Evolutionary conservation across 164 flowering plant species (phyloP).

Genomic region (Magnolia officinalis): DNA sequence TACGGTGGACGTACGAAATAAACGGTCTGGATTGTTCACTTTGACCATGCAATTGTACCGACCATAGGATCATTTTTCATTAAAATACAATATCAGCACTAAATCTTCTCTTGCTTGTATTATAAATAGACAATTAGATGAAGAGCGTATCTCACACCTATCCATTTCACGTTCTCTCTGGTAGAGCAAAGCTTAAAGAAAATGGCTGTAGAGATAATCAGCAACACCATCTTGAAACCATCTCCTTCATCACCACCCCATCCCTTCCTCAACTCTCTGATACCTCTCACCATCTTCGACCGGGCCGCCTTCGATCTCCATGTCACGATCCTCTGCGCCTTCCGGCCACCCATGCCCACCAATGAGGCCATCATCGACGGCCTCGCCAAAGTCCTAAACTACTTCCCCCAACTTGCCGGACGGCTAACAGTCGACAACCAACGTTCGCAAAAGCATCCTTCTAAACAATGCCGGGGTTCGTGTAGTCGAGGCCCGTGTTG

Average conservation of each 20-base stretch:
- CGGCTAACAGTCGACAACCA: slow-evolving; percentile 4
- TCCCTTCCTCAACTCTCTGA: not conserved
- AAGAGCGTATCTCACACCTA: no score
- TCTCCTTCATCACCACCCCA: slow-evolving; percentile 2
- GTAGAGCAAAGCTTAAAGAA: slow-evolving; percentile 13
- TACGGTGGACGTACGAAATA: no score
- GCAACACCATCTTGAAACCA: slow-evolving; percentile 8
- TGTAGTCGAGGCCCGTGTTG: slow-evolving; percentile 10
- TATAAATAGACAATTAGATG: no score
- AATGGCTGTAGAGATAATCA: slow-evolving; percentile 11
- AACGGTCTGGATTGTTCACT: no score
- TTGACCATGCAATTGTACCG: no score
- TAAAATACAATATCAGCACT: no score
- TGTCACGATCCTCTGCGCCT: slow-evolving; percentile 5
- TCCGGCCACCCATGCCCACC: slow-evolving; percentile 10
- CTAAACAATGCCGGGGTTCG: slow-evolving; percentile 17
- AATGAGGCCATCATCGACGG: slow-evolving; percentile 7
- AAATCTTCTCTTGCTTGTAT: no score
- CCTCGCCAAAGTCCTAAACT: slow-evolving; percentile 8
- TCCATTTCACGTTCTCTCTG: not conserved
- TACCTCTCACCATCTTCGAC: slow-evolving; percentile 17
- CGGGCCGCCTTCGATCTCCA: slow-evolving; percentile 12
- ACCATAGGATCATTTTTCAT: no score
- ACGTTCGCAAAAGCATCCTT: slow-evolving; percentile 1
- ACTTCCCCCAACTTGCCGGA: slow-evolving; percentile 16